Base-by-base conservation (phyloP, 176 grass and related monocot genomes). In the Zea luxurians region DNA sequence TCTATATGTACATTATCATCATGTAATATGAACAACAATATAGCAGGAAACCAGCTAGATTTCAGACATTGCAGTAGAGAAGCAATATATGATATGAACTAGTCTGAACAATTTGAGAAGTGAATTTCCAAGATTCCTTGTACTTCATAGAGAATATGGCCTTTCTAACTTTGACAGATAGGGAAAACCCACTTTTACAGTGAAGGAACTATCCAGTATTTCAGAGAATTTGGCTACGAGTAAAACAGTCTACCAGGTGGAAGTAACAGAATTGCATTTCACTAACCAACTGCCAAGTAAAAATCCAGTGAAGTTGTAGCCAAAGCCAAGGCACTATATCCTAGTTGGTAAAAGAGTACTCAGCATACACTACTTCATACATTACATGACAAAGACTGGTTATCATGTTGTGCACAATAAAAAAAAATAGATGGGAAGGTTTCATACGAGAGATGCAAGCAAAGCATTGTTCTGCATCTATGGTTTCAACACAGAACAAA, bases 11-110 rank as follows among this genome's bases (percentile, higher is more conserved):
- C 44, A 76, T 44, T 57, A 48, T 74, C 73, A 82, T 18, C 36
- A 83, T 61, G 10, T 13, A n/a, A 82, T 38, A 59, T 48, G 44
- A 15, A 65, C 7, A 74, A 13, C 74, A 38, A 3, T 59, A 66
- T 69, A 47, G 27, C 13, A 69, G 8, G 27, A 68, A 70, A 78
- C 15, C 15, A 65, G 53, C 35, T n/a, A 63, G 45, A 47, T 69
- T 75, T 20, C 38, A 68, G 15, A 52, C 2, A 70, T 48, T 59
- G 15, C 38, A 75, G 1, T 13, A 48, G 50, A 60, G 3, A 76
- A 61, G 44, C 49, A 52, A 3, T 8, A 44, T 15, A 64, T 59
- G 8, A 8, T 57, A 43, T n/a, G 40, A 34, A 34, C 10, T 34
- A 61, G 58, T 34, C n/a, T n/a, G n/a, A 58, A 17, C 16, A 54